Percentiles rank a stretch among this genome's conserved stretches.
These are phyloP conservation scores for Guyanaporus albipodus DNA, from an alignment of 768 basidiomycete genomes.

Conservation along the genomic window DNA sequence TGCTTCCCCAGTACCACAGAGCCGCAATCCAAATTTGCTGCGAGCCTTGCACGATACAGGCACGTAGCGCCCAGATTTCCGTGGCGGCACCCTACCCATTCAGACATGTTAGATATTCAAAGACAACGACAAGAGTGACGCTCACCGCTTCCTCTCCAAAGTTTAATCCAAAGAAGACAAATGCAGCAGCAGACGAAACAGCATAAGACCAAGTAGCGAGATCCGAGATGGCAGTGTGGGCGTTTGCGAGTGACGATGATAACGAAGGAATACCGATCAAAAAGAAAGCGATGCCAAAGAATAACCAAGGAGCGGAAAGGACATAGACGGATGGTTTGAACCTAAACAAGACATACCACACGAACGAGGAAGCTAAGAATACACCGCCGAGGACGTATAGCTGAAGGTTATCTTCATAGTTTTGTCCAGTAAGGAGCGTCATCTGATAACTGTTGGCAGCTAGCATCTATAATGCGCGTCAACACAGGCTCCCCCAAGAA, in stretches of 20 bases:
- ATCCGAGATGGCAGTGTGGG: slow-evolving; percentile 67
- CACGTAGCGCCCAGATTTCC: slow-evolving; percentile 89
- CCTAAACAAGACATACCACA: slow-evolving; percentile 91
- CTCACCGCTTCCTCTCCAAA: slow-evolving; percentile 92
- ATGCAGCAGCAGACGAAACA: slow-evolving; percentile 87
- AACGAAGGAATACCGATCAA: slow-evolving; percentile 86
- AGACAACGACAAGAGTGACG: slow-evolving; percentile 19
- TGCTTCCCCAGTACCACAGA: slow-evolving; percentile 94
- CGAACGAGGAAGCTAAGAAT: slow-evolving; percentile 78
- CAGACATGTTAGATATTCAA: slow-evolving; percentile 5
- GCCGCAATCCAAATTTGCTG: slow-evolving; percentile 96
- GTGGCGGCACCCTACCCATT: slow-evolving; percentile 76
- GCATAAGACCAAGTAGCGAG: slow-evolving; percentile 91
- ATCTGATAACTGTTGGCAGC: slow-evolving; percentile 94
- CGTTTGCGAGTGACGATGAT: slow-evolving; percentile 48
- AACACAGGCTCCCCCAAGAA: background rate
- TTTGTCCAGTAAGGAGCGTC: slow-evolving; percentile 82
- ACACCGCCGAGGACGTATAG: slow-evolving; percentile 89
- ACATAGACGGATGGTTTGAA: slow-evolving; percentile 85
- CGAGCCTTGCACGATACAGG: slow-evolving; percentile 90
- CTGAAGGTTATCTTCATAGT: slow-evolving; percentile 75
- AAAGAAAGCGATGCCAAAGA: slow-evolving; percentile 90
- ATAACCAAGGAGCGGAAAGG: slow-evolving; percentile 83
- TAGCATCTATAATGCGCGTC: slow-evolving; percentile 52
- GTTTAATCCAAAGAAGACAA: slow-evolving; percentile 92